Conservation (phyloP, 331 rosid species). For the Arachis monticola region DNA sequence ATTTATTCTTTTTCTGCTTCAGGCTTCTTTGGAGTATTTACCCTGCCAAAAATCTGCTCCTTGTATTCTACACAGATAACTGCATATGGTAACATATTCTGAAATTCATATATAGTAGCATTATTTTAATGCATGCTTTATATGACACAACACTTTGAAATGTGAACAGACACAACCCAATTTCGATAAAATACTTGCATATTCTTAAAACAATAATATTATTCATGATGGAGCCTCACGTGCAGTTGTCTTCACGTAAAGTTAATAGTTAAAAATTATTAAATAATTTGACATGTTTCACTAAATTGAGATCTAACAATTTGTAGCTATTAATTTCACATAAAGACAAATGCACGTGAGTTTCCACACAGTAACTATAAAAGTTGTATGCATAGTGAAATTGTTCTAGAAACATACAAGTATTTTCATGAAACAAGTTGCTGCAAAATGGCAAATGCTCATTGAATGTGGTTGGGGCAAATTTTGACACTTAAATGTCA, state of each 20-base stretch:
- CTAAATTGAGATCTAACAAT: no score
- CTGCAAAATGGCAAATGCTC: not conserved
- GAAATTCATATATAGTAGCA: not conserved
- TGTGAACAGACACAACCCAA: not conserved
- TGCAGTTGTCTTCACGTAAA: no score
- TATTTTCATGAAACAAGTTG: not conserved
- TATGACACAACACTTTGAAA: not conserved
- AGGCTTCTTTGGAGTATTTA: slow-evolving; percentile 96
- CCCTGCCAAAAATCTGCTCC: slow-evolving; percentile 79
- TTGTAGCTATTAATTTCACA: no score
- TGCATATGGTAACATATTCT: slow-evolving; percentile 69
- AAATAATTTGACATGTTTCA: no score
- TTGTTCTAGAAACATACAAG: no score
- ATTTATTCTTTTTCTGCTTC: slow-evolving; percentile 36
- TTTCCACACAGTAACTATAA: no score
- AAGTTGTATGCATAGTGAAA: no score
- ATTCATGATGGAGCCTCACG: no score
- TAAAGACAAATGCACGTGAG: no score
- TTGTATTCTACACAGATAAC: slow-evolving; percentile 75
- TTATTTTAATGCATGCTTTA: slow-evolving; percentile 3
- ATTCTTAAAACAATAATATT: no score
- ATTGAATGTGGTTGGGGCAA: not conserved
- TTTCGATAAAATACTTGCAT: no score
- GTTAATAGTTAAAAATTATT: no score
- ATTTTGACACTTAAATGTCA: not conserved